These are phyloP conservation scores for Naematelia encephala DNA, from an alignment of 768 basidiomycete genomes.

Conservation along the genomic window DNA sequence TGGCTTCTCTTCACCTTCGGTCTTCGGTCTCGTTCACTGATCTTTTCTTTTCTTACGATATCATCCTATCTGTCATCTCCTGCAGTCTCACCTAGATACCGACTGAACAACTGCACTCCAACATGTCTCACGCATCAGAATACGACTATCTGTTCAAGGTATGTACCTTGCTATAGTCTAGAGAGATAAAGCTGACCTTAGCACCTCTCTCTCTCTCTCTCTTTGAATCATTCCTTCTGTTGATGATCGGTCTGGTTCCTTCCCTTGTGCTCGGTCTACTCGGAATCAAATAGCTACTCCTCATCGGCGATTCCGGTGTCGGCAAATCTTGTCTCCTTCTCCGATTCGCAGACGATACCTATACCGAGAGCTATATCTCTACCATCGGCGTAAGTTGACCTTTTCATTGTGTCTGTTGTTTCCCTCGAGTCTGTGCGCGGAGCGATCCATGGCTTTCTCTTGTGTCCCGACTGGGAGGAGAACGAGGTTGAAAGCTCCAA, in stretches of 20 bases:
- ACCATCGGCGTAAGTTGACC: slow-evolving; percentile 76
- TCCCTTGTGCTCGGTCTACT: slow-evolving; percentile 53
- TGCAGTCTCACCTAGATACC: background rate
- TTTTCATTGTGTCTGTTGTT: too few relatives aligned
- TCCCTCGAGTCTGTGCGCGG: too few relatives aligned
- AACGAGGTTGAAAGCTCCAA: too few relatives aligned
- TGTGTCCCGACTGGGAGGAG: too few relatives aligned
- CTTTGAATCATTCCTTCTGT: too few relatives aligned
- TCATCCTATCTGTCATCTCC: too few relatives aligned
- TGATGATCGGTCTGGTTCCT: too few relatives aligned
- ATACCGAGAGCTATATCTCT: slow-evolving; percentile 98
- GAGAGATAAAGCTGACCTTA: background rate
- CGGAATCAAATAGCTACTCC: slow-evolving; percentile 67
- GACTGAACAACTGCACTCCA: slow-evolving; percentile 2
- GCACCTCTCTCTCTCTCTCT: background rate
- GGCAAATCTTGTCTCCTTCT: slow-evolving; percentile 72
- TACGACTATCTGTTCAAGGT: slow-evolving; percentile 52
- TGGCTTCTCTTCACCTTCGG: too few relatives aligned
- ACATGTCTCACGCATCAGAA: slow-evolving; percentile 49
- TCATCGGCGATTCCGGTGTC: slow-evolving; percentile 97
- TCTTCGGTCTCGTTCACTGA: background rate
- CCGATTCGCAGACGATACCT: slow-evolving; percentile 96
- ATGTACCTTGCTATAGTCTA: background rate
- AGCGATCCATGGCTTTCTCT: too few relatives aligned
- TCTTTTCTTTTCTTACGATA: too few relatives aligned